Percentiles rank a stretch among this genome's conserved stretches.
These are phyloP conservation scores for Vaccinium macrocarpon DNA, from an alignment of 148 eudicot genomes.

Conservation along the genomic window DNA sequence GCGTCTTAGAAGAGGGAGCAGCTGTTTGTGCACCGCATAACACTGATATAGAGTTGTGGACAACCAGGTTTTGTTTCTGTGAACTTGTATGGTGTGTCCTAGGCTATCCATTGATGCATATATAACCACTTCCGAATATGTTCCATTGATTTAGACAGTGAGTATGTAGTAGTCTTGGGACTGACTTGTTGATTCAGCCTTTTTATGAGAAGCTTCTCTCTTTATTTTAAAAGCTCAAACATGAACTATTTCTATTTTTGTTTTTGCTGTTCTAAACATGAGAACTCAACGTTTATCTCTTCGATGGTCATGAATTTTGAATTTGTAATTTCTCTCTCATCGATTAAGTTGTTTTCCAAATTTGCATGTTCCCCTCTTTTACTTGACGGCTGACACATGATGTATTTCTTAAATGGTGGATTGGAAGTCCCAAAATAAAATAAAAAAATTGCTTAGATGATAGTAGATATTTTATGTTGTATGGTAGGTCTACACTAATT, in stretches of 20 bases:
- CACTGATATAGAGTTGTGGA: slow-evolving; percentile 49
- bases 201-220: not conserved
- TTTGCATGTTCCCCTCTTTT: not conserved
- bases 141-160: not conserved
- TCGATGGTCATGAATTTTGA: not conserved
- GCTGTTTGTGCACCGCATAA: slow-evolving; percentile 72
- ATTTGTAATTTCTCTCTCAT: not conserved
- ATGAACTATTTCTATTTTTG: not conserved
- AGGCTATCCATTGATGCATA: not conserved
- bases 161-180: not conserved
- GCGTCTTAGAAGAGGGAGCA: slow-evolving; percentile 84
- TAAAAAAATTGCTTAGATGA: not conserved
- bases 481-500: too few species aligned
- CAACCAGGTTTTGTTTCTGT: slow-evolving; percentile 42
- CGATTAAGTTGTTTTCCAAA: not conserved
- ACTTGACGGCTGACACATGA: too few species aligned
- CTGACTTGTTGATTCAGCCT: not conserved
- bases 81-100: not conserved
- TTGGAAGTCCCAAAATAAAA: not conserved
- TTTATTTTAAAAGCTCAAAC: not conserved
- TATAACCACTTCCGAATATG: not conserved
- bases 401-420: not conserved
- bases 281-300: not conserved
- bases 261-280: not conserved
- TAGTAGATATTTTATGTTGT: not conserved